Conservation (phyloP, 345 rosid species). For the Turritis glabra region DNA sequence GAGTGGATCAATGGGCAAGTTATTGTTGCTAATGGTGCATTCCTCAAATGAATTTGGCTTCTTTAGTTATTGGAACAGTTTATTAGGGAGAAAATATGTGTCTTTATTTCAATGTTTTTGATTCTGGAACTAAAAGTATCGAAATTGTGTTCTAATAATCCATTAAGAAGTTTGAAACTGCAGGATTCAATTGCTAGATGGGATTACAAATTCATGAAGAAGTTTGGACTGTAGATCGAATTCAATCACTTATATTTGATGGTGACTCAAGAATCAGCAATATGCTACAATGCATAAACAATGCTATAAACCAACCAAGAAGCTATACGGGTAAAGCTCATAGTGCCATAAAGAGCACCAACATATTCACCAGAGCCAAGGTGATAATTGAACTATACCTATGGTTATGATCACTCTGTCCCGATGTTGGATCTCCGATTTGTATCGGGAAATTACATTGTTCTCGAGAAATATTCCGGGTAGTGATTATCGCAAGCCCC, state of each 20-base stretch:
- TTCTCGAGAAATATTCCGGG: slow-evolving; percentile 62
- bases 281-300: slow-evolving; percentile 12
- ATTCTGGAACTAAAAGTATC: not conserved
- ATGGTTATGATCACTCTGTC: not conserved
- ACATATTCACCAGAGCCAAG: slow-evolving; percentile 1
- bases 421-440: slow-evolving; percentile 44
- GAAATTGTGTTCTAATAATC: not conserved
- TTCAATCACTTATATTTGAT: not conserved
- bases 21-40: slow-evolving; percentile 53
- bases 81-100: not conserved
- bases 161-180: not conserved
- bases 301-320: not conserved
- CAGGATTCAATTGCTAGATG: too few species aligned
- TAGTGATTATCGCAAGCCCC: slow-evolving; percentile 53
- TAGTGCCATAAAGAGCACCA: slow-evolving; percentile 20
- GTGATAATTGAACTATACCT: not conserved
- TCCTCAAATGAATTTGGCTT: slow-evolving; percentile 29
- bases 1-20: slow-evolving; percentile 58
- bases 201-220: not conserved
- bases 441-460: slow-evolving; percentile 67
- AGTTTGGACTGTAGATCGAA: not conserved
- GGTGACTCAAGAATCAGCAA: slow-evolving; percentile 9
- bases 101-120: not conserved
- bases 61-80: not conserved
- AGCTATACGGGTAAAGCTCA: slow-evolving; percentile 5